Evolutionary conservation across 306 rosid species (phyloP), one percentile per base, ranked within the genome.

Genomic region (Vigna angularis): DNA sequence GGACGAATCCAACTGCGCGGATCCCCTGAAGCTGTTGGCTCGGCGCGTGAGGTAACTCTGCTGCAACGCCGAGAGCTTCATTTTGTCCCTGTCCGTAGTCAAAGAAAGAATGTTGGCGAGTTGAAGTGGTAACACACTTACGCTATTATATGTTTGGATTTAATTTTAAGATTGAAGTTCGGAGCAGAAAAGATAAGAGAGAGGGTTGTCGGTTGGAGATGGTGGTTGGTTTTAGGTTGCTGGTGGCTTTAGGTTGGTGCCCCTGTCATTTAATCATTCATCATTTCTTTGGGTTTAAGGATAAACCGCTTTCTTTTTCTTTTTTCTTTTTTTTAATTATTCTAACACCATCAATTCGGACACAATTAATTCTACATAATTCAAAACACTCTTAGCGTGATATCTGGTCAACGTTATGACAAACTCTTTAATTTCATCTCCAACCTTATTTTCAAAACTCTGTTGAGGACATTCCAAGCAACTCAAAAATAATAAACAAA

Each of bases 61-160:
- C 73, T 91, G 99, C 83, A 90, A 82, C 48, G 97, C 89, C 66
- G 96, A 91, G 83, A 91, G 93, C 96, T 93, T 93, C 99, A 96
- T 95, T 75, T 68, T 26, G 9, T 13, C 15, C 7, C 24, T 1
- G 11, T 7, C 5, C 3, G n/a, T n/a, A 12, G 50, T 45, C 40
- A 34, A 61, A 83, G 42, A 44, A 79, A 73, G 82, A 73, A 51
- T 66, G 65, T 12, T 26, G 45, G 73, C 2, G 68, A 11, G 32
- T 44, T 56, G 73, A 79, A 72, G 8, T 42, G 40, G 17, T 34
- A 28, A n/a, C 79, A 15, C 45, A 3, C 32, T 65, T 10, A 15
- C 3, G 24, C 24, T 75, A 65, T 44, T 62, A 67, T 56, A 72
- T 62, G 51, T 16, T 55, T 66, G 68, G 53, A 47, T 48, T 73